Conservation (phyloP, 148 eudicot species). For the Talinum fruticosum region DNA sequence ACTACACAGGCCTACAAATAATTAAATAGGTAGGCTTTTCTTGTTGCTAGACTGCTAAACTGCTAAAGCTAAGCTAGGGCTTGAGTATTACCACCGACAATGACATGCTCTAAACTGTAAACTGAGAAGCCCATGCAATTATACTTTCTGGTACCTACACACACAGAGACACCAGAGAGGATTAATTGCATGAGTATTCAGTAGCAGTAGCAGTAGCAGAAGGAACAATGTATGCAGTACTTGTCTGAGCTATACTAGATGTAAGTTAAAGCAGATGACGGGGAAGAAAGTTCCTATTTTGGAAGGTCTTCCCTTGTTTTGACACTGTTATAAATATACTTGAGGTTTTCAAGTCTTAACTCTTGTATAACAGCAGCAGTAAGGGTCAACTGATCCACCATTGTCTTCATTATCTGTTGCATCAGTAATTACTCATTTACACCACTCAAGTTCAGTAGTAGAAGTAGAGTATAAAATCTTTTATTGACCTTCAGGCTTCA, state of each 20-base stretch:
- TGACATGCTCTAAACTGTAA: not conserved
- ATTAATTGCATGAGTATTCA: too few species aligned
- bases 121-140: not conserved
- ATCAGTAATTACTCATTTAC: not conserved
- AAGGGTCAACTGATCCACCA: not conserved
- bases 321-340: not conserved
- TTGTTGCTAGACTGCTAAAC: too few species aligned
- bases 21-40: too few species aligned
- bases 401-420: not conserved
- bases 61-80: too few species aligned
- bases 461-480: too few species aligned
- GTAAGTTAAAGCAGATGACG: not conserved
- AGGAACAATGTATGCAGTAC: too few species aligned
- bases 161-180: not conserved
- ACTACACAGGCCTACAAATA: not conserved
- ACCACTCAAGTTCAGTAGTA: too few species aligned
- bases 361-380: not conserved
- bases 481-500: too few species aligned
- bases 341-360: not conserved
- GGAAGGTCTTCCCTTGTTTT: not conserved
- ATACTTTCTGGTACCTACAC: not conserved
- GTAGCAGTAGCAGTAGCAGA: too few species aligned
- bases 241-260: not conserved
- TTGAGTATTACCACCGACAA: not conserved
- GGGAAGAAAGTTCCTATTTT: not conserved